These are phyloP conservation scores for Dryadomyces sulphureus DNA, from an alignment of 2,329 filamentous ascomycete species.

Conservation along the genomic window DNA sequence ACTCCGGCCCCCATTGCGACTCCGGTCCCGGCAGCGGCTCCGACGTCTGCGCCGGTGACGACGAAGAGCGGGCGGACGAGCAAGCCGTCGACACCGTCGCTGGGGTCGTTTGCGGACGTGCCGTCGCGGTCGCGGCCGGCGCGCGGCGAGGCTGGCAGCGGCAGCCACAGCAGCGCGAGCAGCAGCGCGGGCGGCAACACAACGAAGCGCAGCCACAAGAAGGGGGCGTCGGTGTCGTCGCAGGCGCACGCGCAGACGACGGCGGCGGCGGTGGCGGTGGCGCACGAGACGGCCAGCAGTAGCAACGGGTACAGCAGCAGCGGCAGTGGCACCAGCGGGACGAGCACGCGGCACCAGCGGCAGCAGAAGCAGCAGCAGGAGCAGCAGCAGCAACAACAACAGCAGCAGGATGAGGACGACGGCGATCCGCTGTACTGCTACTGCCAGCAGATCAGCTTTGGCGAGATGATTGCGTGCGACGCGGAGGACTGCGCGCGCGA, in stretches of 20 bases:
- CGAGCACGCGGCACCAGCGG: background rate
- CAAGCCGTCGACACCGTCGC: slow-evolving; percentile 50
- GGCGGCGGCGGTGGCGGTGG: slow-evolving; percentile 13
- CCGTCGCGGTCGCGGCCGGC: slow-evolving; percentile 39
- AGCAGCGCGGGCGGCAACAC: slow-evolving; percentile 13
- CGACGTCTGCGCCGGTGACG: too few species aligned
- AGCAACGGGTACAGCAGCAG: background rate
- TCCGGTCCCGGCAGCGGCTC: background rate
- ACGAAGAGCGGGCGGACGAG: slow-evolving; percentile 53
- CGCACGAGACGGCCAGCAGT: slow-evolving; percentile 1
- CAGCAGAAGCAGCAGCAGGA: background rate
- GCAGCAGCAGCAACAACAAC: slow-evolving; percentile 13
- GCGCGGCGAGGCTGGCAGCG: slow-evolving; percentile 3
- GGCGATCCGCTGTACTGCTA: slow-evolving; percentile 68
- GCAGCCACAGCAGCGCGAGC: background rate
- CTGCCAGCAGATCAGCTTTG: slow-evolving; percentile 67
- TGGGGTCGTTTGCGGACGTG: slow-evolving; percentile 42
- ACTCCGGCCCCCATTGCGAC: slow-evolving; percentile 15
- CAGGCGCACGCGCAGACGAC: slow-evolving; percentile 3
- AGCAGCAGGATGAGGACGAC: slow-evolving; percentile 41
- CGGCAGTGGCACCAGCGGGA: background rate
- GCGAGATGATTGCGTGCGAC: slow-evolving; percentile 75
- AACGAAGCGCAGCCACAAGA: slow-evolving; percentile 45
- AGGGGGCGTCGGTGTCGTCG: slow-evolving; percentile 27
- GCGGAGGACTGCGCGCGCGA: slow-evolving; percentile 57